Evolutionary conservation across 345 rosid genomes (phyloP).

Genomic region (Eucalyptus pumila): DNA sequence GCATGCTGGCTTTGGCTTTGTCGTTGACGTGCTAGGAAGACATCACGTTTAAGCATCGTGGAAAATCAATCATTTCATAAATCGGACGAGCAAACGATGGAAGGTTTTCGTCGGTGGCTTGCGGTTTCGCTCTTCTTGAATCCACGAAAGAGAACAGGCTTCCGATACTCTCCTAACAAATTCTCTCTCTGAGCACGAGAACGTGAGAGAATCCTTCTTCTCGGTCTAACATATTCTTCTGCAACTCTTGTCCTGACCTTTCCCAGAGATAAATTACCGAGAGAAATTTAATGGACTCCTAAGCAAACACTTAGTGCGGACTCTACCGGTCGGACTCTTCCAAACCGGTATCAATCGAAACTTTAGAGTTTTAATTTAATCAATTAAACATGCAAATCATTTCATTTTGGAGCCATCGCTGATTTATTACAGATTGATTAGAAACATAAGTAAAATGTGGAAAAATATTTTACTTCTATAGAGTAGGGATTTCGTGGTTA

Average conservation of each 20-base stretch:
- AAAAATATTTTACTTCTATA: not conserved
- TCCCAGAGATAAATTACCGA: not conserved
- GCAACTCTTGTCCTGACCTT: not conserved
- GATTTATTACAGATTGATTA: not conserved
- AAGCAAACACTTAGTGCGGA: not conserved
- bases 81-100: not conserved
- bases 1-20: not conserved
- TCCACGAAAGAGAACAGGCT: not conserved
- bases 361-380: not conserved
- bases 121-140: not conserved
- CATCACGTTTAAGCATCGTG: not conserved
- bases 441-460: not conserved
- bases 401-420: not conserved
- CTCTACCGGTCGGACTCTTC: fast-evolving
- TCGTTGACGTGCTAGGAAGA: not conserved
- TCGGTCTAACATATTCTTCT: not conserved
- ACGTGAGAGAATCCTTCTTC: not conserved
- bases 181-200: not conserved
- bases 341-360: not conserved
- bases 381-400: not conserved
- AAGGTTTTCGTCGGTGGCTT: not conserved
- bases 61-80: not conserved
- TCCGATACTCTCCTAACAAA: not conserved
- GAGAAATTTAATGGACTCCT: not conserved
- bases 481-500: not conserved